Percentiles rank a stretch among this genome's conserved stretches.
phyloP scores from a whole-genome alignment of 2,329 filamentous ascomycete genomes.

The Beauveria medogensis region DNA sequence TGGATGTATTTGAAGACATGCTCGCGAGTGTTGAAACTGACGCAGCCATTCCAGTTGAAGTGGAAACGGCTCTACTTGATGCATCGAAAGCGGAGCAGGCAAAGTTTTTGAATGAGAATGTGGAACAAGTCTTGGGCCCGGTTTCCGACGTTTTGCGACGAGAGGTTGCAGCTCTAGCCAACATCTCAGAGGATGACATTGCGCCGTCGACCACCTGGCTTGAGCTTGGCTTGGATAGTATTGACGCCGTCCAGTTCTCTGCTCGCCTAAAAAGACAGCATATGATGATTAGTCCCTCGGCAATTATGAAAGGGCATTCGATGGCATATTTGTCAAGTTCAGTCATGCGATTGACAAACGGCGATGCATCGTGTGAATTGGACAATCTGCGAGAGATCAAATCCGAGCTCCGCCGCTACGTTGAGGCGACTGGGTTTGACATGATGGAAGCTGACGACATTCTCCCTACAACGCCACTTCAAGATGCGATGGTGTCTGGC shows the following conservation, averaged over 20 bases:
- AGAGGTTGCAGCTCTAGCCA: slow-evolving; percentile 57
- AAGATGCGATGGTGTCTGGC: slow-evolving; percentile 78
- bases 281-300: slow-evolving; percentile 59
- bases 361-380: not conserved
- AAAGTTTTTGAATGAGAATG: not conserved
- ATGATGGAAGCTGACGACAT: slow-evolving; percentile 42
- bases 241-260: slow-evolving; percentile 80
- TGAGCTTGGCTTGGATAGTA: slow-evolving; percentile 82
- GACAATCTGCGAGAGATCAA: not conserved
- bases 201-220: slow-evolving; percentile 58
- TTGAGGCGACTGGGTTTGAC: not conserved
- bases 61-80: slow-evolving; percentile 4
- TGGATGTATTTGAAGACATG: slow-evolving; percentile 31
- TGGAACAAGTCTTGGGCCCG: slow-evolving; percentile 49
- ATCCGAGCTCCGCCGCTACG: not conserved
- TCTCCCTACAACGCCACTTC: slow-evolving; percentile 71
- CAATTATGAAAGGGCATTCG: slow-evolving; percentile 65
- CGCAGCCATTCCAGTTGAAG: not conserved
- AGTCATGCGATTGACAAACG: slow-evolving; percentile 9
- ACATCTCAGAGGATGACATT: slow-evolving; percentile 42
- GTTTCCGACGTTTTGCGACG: slow-evolving; percentile 45
- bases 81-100: not conserved
- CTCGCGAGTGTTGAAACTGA: not conserved
- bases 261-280: slow-evolving; percentile 56
- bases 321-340: slow-evolving; percentile 48